These are phyloP conservation scores for Marasmius oreades DNA, from an alignment of 1,284 basidiomycete species.

Conservation along the genomic window DNA sequence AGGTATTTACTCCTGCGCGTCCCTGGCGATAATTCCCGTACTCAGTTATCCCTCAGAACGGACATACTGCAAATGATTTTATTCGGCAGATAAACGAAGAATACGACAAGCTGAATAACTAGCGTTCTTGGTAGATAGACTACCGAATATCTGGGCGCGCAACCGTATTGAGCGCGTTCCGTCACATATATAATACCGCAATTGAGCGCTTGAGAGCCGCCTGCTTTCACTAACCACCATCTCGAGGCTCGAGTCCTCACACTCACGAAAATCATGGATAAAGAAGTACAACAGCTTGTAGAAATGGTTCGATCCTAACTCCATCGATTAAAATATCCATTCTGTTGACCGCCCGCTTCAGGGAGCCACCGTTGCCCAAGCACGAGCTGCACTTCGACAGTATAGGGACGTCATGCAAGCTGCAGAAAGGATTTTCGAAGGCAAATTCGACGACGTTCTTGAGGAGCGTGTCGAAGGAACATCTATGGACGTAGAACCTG, in stretches of 20 bases:
- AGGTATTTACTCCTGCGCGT: slow-evolving; percentile 49
- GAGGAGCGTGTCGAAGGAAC: slow-evolving; percentile 43
- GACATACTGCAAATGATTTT: slow-evolving; percentile 73
- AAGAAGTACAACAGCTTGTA: slow-evolving; percentile 45
- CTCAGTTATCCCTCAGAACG: slow-evolving; percentile 48
- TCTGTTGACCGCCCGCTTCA: slow-evolving; percentile 24
- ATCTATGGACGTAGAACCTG: slow-evolving; percentile 20
- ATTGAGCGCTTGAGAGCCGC: no score
- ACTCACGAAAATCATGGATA: slow-evolving; percentile 8
- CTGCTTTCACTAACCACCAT: neutral
- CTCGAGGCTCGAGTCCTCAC: neutral
- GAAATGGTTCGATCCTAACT: slow-evolving; percentile 46
- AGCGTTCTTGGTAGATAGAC: no score
- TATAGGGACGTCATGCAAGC: slow-evolving; percentile 87
- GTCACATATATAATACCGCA: no score
- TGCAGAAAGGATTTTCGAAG: slow-evolving; percentile 81
- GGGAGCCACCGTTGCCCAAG: slow-evolving; percentile 78
- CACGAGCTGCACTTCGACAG: slow-evolving; percentile 71
- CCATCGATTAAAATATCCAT: slow-evolving; percentile 13
- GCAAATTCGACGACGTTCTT: slow-evolving; percentile 70
- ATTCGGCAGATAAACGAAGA: slow-evolving; percentile 76
- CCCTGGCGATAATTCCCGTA: neutral
- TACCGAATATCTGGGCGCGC: no score
- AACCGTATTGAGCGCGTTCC: no score
- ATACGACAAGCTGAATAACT: slow-evolving; percentile 58